A percentile compares a stretch with the other conserved stretches of the same genome.
Conservation (phyloP, 148 eudicot species). For the Heliosperma pusillum region DNA sequence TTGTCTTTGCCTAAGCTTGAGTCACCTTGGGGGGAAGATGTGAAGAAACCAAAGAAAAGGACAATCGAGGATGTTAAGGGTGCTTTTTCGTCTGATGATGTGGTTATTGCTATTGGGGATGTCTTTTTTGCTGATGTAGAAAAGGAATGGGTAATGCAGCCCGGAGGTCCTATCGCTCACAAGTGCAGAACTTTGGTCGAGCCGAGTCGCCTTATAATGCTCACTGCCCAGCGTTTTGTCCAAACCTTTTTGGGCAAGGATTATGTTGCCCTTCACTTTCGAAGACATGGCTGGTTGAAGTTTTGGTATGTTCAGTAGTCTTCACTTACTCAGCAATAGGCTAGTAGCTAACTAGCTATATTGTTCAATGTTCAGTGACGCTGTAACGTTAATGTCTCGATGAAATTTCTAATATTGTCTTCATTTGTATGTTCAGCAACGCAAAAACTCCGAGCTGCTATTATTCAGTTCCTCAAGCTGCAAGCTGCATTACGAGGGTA, state of each 20-base stretch:
- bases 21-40: slow-evolving; percentile 90
- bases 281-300: slow-evolving; percentile 93
- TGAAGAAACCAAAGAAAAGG: slow-evolving; percentile 70
- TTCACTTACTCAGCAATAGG: not conserved
- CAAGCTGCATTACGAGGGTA: slow-evolving; percentile 72
- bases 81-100: slow-evolving; percentile 67
- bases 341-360: not conserved
- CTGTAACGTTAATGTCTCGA: not conserved
- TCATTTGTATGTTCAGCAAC: slow-evolving; percentile 50
- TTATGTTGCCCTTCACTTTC: slow-evolving; percentile 85
- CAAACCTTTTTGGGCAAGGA: slow-evolving; percentile 90
- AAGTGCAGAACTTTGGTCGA: slow-evolving; percentile 79
- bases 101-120: slow-evolving; percentile 91
- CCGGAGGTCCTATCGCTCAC: slow-evolving; percentile 96
- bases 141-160: slow-evolving; percentile 89
- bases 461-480: slow-evolving; percentile 91
- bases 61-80: slow-evolving; percentile 55
- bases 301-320: slow-evolving; percentile 60
- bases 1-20: slow-evolving; percentile 72
- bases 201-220: slow-evolving; percentile 81
- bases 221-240: slow-evolving; percentile 91
- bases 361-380: not conserved
- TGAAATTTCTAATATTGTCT: slow-evolving; percentile 1
- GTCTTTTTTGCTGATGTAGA: slow-evolving; percentile 91
- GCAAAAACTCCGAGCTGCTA: slow-evolving; percentile 91